Conservation (phyloP, 129 eudicot genomes). For the Helianthus tuberosus region DNA sequence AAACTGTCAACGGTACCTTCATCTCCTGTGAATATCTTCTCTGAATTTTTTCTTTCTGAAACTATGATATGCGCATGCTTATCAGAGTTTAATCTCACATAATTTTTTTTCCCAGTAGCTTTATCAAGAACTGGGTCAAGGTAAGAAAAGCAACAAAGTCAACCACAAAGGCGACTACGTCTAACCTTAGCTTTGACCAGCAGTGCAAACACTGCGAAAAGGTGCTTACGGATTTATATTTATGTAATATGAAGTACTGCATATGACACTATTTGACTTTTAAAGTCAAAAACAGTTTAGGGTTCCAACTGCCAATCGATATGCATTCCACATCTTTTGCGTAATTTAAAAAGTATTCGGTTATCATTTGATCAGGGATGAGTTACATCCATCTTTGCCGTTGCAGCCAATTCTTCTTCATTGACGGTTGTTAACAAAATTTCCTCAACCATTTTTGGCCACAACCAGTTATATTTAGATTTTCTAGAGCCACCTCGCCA, state of each 20-base stretch:
- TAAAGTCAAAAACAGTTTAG: not conserved
- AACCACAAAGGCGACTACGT: constrained; percentile 68
- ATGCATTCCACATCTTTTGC: not conserved
- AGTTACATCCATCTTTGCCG: too few relatives aligned
- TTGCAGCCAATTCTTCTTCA: too few relatives aligned
- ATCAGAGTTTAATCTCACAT: constrained; percentile 20
- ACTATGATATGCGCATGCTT: too few relatives aligned
- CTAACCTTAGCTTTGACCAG: constrained; percentile 77
- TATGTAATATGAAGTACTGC: not conserved
- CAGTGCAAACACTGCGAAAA: constrained; percentile 94
- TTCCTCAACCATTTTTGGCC: too few relatives aligned
- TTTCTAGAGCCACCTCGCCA: too few relatives aligned
- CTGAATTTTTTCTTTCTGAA: too few relatives aligned
- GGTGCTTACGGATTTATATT: constrained; percentile 61
- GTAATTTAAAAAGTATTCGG: too few relatives aligned
- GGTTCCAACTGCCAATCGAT: not conserved
- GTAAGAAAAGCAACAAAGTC: constrained; percentile 71
- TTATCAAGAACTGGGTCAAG: constrained; percentile 79
- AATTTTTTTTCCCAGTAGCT: constrained; percentile 62
- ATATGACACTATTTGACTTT: constrained; percentile 12
- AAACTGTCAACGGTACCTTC: too few relatives aligned
- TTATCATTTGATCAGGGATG: too few relatives aligned
- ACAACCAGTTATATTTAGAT: too few relatives aligned
- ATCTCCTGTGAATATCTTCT: too few relatives aligned
- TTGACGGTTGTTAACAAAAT: too few relatives aligned